phyloP scores from a whole-genome alignment of 2,329 filamentous ascomycete genomes.

The Xylariaceae sp. region DNA sequence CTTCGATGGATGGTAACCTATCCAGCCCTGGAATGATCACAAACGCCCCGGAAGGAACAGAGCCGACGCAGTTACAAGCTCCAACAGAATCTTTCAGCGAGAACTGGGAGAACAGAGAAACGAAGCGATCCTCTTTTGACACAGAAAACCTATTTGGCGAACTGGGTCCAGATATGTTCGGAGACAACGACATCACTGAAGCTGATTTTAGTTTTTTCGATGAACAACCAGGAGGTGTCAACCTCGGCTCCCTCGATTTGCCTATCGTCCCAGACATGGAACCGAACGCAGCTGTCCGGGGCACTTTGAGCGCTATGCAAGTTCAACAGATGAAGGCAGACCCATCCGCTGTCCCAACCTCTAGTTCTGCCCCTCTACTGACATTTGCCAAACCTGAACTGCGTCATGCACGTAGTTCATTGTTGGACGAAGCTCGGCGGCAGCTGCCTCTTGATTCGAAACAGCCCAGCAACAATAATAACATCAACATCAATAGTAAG shows the following conservation, averaged over 20 bases:
- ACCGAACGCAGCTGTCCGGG: slow-evolving; percentile 15
- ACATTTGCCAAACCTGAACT: slow-evolving; percentile 59
- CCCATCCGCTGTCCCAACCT: slow-evolving; percentile 12
- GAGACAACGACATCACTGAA: slow-evolving; percentile 72
- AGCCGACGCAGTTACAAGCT: slow-evolving; percentile 26
- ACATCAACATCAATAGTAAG: slow-evolving; percentile 33
- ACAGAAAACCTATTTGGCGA: slow-evolving; percentile 64
- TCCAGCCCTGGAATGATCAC: slow-evolving; percentile 52
- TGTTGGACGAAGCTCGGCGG: slow-evolving; percentile 38
- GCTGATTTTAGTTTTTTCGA: slow-evolving; percentile 84
- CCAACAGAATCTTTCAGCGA: slow-evolving; percentile 32
- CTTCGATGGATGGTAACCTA: slow-evolving; percentile 52
- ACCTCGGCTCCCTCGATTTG: slow-evolving; percentile 34
- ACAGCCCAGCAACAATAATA: slow-evolving; percentile 26
- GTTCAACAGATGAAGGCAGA: slow-evolving; percentile 18
- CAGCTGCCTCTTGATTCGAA: slow-evolving; percentile 26
- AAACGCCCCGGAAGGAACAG: slow-evolving; percentile 28
- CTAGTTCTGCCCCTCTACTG: slow-evolving; percentile 16
- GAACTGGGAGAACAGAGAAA: slow-evolving; percentile 40
- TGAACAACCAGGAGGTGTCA: slow-evolving; percentile 47
- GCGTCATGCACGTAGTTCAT: slow-evolving; percentile 53
- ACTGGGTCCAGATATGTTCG: slow-evolving; percentile 66
- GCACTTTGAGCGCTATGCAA: slow-evolving; percentile 14
- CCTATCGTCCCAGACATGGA: slow-evolving; percentile 26
- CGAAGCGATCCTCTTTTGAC: slow-evolving; percentile 43